A percentile compares a stretch with the other conserved stretches of the same genome.
Evolutionary conservation across 495 filamentous ascomycete species (phyloP).

Genomic region (Letharia lupina): DNA sequence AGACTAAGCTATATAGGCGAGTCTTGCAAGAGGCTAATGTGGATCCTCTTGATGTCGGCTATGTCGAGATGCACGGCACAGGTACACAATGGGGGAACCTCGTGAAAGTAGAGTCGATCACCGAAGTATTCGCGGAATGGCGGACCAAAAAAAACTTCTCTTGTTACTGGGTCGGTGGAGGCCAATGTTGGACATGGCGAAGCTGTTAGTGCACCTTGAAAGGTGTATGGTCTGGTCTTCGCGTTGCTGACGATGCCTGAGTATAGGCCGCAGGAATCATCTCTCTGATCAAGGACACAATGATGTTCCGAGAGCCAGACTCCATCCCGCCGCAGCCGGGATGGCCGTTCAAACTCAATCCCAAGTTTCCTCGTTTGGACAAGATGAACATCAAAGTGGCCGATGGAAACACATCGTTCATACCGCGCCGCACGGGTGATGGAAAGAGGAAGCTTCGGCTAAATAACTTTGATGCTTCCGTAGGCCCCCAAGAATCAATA

Average conservation of each 20-base stretch:
- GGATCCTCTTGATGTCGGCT: conserved; percentile 40
- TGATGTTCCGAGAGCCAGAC: conserved; percentile 29
- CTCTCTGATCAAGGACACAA: conserved; percentile 31
- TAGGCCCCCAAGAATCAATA: not conserved
- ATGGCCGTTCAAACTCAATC: conserved; percentile 40
- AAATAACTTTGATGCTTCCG: conserved; percentile 34
- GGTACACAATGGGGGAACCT: conserved; percentile 39
- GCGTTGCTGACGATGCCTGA: not conserved
- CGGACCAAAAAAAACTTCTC: conserved; percentile 45
- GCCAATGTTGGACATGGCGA: conserved; percentile 44
- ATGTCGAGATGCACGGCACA: conserved; percentile 45
- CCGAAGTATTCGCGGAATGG: conserved; percentile 27
- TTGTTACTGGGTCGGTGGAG: conserved; percentile 64
- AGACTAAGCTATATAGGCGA: conserved; percentile 36
- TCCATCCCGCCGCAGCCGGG: conserved; percentile 34
- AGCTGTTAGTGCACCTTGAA: conserved; percentile 19
- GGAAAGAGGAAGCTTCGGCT: conserved; percentile 21
- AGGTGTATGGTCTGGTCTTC: not conserved
- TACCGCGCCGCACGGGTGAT: not conserved
- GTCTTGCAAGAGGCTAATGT: conserved; percentile 40
- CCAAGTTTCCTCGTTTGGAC: conserved; percentile 26
- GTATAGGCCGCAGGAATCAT: conserved; percentile 24
- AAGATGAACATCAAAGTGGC: conserved; percentile 33
- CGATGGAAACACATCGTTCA: conserved; percentile 28
- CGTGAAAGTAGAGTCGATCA: conserved; percentile 30